Evolutionary conservation across 2,329 filamentous ascomycete species (phyloP).

Genomic region (Colletotrichum sp.): DNA sequence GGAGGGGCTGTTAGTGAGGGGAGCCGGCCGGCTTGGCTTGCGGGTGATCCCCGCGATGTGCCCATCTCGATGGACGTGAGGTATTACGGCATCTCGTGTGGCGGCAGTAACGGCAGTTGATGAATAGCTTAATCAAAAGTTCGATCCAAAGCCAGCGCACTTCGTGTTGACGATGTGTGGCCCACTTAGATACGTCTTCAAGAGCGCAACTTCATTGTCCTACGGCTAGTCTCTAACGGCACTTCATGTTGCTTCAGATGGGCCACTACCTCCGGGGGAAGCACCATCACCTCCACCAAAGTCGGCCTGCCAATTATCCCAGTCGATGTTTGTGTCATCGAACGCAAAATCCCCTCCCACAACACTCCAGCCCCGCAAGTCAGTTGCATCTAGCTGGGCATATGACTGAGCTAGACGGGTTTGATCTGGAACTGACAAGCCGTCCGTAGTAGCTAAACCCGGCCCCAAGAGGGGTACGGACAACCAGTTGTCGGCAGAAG

Average conservation of each 20-base stretch:
- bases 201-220: not conserved
- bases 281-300: not conserved
- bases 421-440: too few relatives aligned
- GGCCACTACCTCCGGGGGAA: too few relatives aligned
- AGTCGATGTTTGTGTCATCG: not conserved
- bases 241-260: not conserved
- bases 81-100: not conserved
- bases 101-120: not conserved
- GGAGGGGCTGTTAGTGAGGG: conserved; percentile 3
- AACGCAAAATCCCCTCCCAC: not conserved
- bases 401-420: too few relatives aligned
- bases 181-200: not conserved
- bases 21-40: not conserved
- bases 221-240: not conserved
- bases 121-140: not conserved
- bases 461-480: too few relatives aligned
- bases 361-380: too few relatives aligned
- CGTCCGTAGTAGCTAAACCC: too few relatives aligned
- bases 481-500: too few relatives aligned
- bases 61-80: not conserved
- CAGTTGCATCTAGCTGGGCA: too few relatives aligned
- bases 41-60: not conserved
- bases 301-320: not conserved
- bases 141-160: not conserved
- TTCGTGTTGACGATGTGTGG: not conserved